Evolutionary conservation across 129 eudicot species (phyloP), one percentile per base, ranked within the genome.

Genomic region (Arctium minus): DNA sequence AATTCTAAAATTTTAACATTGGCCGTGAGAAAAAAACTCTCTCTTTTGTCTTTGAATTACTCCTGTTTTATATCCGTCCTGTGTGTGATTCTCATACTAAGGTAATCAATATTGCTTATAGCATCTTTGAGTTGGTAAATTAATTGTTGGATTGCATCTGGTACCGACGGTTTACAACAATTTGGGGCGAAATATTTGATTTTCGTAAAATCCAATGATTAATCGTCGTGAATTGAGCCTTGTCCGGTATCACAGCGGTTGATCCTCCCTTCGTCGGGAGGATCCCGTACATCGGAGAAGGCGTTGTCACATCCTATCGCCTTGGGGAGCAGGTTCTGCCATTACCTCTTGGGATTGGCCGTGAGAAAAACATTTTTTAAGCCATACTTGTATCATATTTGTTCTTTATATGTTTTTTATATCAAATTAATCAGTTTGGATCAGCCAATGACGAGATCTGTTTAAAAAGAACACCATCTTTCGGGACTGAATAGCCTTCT

Each of bases 261-360:
- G 60, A 48, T 9, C n/a, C n/a, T 48, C 60, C 0, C 15, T 2
- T 48, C 60, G 2, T 38, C 6, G 42, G 6, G 42, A 38, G 42
- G 42, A 4, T 38, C 69, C 75, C 11, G 44, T 71, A 4, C 8
- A 15, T 36, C 46, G 75, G 75, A 71, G 46, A 33, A 11, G 75
- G 75, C 75, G 46, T 71, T 71, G 42, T 71, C 75, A 71, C 60
- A 38, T 38, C 42, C 42, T 38, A 38, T 38, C 6, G 42, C 42
- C 42, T 38, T 38, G 42, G 42, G 77, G 31, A 71, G 78, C 78
- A 71, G 68, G 62, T 38, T 71, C 84, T 80, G 84, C 84, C 72
- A 44, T 80, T 72, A 80, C 83, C 77, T 69, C 76, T 31, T 70
- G 77, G 83, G 77, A 70, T 48, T 80, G 77, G 83, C 83, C 83